phyloP scores from a whole-genome alignment of 176 grass and related monocot species.

The Luzula sylvatica region DNA sequence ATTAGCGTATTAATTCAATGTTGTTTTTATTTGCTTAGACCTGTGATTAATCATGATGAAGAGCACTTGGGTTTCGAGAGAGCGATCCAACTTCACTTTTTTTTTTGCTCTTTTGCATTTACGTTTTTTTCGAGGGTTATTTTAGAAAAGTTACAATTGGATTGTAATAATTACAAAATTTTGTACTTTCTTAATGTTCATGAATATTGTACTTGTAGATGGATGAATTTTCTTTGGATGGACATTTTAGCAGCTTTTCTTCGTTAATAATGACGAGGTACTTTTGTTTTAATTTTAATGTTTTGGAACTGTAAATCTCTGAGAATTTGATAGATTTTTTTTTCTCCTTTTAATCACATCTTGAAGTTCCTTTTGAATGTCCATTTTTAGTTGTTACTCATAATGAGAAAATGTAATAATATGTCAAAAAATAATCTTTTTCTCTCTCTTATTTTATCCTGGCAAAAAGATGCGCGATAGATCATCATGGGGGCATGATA shows the following conservation, averaged over 20 bases:
- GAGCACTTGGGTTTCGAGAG: slow-evolving; percentile 42
- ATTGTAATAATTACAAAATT: slow-evolving; percentile 4
- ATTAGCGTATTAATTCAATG: slow-evolving; percentile 28
- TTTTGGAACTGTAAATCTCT: slow-evolving; percentile 14
- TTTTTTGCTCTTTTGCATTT: slow-evolving; percentile 2
- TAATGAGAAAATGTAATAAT: too few relatives aligned
- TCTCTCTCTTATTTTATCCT: too few relatives aligned
- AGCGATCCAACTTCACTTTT: slow-evolving; percentile 21
- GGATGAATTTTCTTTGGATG: slow-evolving; percentile 52
- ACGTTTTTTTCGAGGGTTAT: not conserved
- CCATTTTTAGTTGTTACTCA: too few relatives aligned
- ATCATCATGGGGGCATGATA: too few relatives aligned
- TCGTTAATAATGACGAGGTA: slow-evolving; percentile 30
- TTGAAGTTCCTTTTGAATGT: too few relatives aligned
- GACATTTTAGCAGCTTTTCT: slow-evolving; percentile 33
- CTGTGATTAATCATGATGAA: slow-evolving; percentile 59
- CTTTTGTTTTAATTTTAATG: slow-evolving; percentile 11
- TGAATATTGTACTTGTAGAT: slow-evolving; percentile 73
- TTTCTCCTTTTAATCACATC: not conserved
- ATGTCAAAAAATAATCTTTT: too few relatives aligned
- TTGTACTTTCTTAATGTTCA: not conserved
- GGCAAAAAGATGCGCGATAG: too few relatives aligned
- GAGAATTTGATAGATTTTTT: not conserved
- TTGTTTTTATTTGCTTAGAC: slow-evolving; percentile 50
- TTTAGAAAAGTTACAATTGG: slow-evolving; percentile 1